Evolutionary conservation across 192 early-diverging fungal genomes (phyloP), one percentile per base, ranked within the genome.

Genomic region (Rhizoclosmatium globosum): DNA sequence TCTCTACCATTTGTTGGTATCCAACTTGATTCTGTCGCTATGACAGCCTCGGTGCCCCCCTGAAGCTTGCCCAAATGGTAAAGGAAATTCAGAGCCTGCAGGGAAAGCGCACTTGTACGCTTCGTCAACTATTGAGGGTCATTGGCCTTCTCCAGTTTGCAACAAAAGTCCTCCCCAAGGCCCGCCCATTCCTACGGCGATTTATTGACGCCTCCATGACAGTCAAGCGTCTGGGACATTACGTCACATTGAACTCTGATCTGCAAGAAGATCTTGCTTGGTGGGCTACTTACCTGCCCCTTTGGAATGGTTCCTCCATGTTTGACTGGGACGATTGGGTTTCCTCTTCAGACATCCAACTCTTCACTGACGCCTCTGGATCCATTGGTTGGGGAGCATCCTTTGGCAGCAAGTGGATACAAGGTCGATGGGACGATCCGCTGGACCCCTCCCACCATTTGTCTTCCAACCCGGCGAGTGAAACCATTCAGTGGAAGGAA

Each of bases 221-320:
- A 75, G 50, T 45, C 44, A 19, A 19, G 6, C 23, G n/a, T 3
- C 67, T 68, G 3, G 41, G 21, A 19, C 67, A 68, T 41, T 42
- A 15, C 21, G 67, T 68, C 44, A 68, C 67, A 7, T 21, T 68
- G 38, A 47, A 19, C 44, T 7, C 67, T 48, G n/a, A 15, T n/a
- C 45, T 72, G 3, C 15, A 57, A 50, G 48, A 72, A 53, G 71
- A 72, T 50, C 71, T 72, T 1, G 71, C 48, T 6, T 72, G 71
- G 71, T 72, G 71, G 71, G 48, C 48, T 21, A 41, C 17, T 21
- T 57, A 48, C 48, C 50, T 72, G 7, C 71, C 48, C 1, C n/a
- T 11, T 15, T 72, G 71, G 71, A 72, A 72, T 2, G 71, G 71
- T n/a, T 23, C 48, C 53, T 15, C 43, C 9, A 13, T 69, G 53